Percentiles rank a stretch among this genome's conserved stretches.
These are phyloP conservation scores for Colletotrichum incanum DNA, from an alignment of 2,329 filamentous ascomycete genomes.

Conservation along the genomic window DNA sequence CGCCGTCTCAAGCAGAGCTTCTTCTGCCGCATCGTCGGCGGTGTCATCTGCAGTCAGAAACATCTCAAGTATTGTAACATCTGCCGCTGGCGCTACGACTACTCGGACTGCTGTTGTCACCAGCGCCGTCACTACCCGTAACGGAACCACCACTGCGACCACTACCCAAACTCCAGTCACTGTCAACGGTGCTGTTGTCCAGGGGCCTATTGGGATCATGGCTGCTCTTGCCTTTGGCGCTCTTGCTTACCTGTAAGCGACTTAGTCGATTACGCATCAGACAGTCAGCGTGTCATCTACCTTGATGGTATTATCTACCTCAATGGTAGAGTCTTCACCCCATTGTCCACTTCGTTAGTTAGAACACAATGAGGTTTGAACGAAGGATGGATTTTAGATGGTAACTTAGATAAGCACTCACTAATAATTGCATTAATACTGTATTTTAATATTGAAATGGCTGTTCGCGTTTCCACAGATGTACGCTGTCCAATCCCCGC, in stretches of 20 bases:
- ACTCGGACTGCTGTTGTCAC: slow-evolving; percentile 30
- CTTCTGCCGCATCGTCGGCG: background rate
- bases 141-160: slow-evolving; percentile 19
- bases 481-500: too few relatives aligned
- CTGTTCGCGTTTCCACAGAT: background rate
- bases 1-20: slow-evolving; percentile 10
- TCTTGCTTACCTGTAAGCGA: slow-evolving; percentile 24
- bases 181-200: slow-evolving; percentile 23
- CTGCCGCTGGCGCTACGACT: background rate
- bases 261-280: background rate
- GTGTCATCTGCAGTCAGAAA: background rate
- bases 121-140: slow-evolving; percentile 18
- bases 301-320: background rate
- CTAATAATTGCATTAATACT: background rate
- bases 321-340: too few relatives aligned
- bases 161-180: slow-evolving; percentile 26
- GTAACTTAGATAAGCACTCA: too few relatives aligned
- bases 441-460: background rate
- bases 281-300: background rate
- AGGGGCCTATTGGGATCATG: slow-evolving; percentile 25
- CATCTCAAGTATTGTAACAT: background rate
- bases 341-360: background rate
- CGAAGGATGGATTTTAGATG: background rate
- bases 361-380: background rate
- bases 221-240: slow-evolving; percentile 33